Evolutionary conservation across 352 stramenopile species (phyloP).

Genomic region (Peronospora destructor): DNA sequence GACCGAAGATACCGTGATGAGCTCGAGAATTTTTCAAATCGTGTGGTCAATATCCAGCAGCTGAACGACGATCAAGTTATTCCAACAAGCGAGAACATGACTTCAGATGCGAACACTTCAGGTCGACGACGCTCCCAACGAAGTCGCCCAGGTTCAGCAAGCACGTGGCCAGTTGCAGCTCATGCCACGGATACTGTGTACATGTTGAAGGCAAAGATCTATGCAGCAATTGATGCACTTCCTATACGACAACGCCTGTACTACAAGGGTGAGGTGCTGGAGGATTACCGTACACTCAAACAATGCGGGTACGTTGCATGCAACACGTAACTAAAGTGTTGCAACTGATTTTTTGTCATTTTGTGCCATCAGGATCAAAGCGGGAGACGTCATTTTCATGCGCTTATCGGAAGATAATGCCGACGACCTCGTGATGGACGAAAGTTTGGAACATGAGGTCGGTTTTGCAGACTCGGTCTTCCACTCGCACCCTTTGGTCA

Average conservation of each 20-base stretch:
- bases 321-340: background rate
- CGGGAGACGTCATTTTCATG: slow-evolving; percentile 70
- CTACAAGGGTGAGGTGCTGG: slow-evolving; percentile 50
- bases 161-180: slow-evolving; percentile 41
- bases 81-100: slow-evolving; percentile 37
- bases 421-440: slow-evolving; percentile 50
- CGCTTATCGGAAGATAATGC: slow-evolving; percentile 48
- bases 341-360: slow-evolving; percentile 4
- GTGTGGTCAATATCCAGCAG: slow-evolving; percentile 54
- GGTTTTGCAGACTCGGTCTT: slow-evolving; percentile 75
- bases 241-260: slow-evolving; percentile 69
- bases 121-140: slow-evolving; percentile 59
- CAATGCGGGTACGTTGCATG: slow-evolving; percentile 44
- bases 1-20: slow-evolving; percentile 38
- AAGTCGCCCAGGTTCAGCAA: slow-evolving; percentile 44
- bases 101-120: slow-evolving; percentile 29
- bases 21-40: slow-evolving; percentile 58
- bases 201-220: slow-evolving; percentile 74
- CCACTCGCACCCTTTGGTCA: slow-evolving; percentile 23
- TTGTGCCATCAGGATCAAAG: slow-evolving; percentile 47
- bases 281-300: slow-evolving; percentile 53
- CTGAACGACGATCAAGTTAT: slow-evolving; percentile 49
- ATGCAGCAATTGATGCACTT: slow-evolving; percentile 54
- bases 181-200: slow-evolving; percentile 67
- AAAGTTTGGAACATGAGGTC: slow-evolving; percentile 56